Conservation (phyloP, 176 grass and related monocot species). For the Zizania latifolia region DNA sequence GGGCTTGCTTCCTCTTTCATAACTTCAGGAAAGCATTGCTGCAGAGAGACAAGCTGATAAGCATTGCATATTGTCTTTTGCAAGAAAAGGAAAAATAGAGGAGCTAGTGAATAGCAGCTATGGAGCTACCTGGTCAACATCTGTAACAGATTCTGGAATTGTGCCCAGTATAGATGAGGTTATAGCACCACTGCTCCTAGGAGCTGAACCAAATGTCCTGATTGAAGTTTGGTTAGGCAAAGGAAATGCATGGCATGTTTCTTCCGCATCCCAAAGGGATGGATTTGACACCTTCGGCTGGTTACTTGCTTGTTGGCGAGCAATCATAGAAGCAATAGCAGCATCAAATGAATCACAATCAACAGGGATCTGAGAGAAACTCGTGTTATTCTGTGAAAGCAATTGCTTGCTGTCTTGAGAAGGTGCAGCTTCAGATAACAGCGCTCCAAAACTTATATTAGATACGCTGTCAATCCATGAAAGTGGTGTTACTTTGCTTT, state of each 20-base stretch:
- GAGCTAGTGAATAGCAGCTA: not conserved
- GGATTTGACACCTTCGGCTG: constrained; percentile 31
- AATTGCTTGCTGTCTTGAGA: constrained; percentile 45
- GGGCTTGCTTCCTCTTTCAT: not conserved
- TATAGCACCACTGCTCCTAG: constrained; percentile 15
- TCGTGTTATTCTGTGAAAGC: constrained; percentile 43
- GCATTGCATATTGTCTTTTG: not conserved
- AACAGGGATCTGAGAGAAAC: constrained; percentile 48
- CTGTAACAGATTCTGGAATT: constrained; percentile 34
- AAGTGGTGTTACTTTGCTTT: constrained; percentile 37
- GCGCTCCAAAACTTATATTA: constrained; percentile 79
- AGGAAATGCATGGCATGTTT: constrained; percentile 77
- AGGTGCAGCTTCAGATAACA: constrained; percentile 57
- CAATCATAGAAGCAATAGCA: constrained; percentile 75
- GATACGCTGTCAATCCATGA: constrained; percentile 77
- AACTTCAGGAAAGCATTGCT: constrained; percentile 22
- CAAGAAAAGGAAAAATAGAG: constrained; percentile 8
- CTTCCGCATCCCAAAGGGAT: constrained; percentile 83
- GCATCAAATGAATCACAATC: constrained; percentile 92
- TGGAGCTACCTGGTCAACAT: constrained; percentile 30
- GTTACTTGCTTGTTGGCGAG: constrained; percentile 39
- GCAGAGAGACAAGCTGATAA: constrained; percentile 19
- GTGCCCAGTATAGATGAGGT: constrained; percentile 10
- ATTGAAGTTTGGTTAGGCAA: constrained; percentile 40
- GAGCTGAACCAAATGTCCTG: constrained; percentile 14